These are phyloP conservation scores for Tricholoma furcatifolium DNA, from an alignment of 768 basidiomycete genomes.

Conservation along the genomic window DNA sequence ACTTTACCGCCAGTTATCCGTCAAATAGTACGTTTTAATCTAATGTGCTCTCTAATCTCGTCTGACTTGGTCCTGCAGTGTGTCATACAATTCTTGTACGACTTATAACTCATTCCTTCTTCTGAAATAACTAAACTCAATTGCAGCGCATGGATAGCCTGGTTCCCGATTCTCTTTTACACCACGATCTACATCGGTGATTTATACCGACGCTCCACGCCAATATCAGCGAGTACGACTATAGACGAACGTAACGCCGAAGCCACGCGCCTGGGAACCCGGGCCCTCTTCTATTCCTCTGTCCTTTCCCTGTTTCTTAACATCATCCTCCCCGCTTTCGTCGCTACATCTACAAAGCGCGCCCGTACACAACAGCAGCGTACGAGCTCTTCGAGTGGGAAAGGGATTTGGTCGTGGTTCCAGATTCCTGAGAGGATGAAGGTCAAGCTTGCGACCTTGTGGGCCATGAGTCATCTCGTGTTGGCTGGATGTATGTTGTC, in stretches of 20 bases:
- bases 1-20: slow-evolving; percentile 73
- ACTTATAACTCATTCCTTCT: slow-evolving; percentile 1
- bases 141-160: slow-evolving; percentile 75
- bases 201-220: slow-evolving; percentile 60
- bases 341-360: slow-evolving; percentile 24
- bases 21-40: slow-evolving; percentile 64
- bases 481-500: slow-evolving; percentile 78
- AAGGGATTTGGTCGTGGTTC: slow-evolving; percentile 14
- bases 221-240: slow-evolving; percentile 19
- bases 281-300: slow-evolving; percentile 79
- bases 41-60: not conserved
- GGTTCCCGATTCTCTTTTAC: slow-evolving; percentile 94
- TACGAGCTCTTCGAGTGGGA: not conserved
- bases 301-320: slow-evolving; percentile 67
- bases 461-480: slow-evolving; percentile 75
- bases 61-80: slow-evolving; percentile 42
- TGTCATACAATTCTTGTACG: slow-evolving; percentile 79
- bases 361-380: not conserved
- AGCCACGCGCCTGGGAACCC: slow-evolving; percentile 79
- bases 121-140: not conserved
- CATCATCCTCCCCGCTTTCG: slow-evolving; percentile 68
- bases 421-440: slow-evolving; percentile 44
- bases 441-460: slow-evolving; percentile 66
- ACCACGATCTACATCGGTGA: slow-evolving; percentile 87
- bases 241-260: slow-evolving; percentile 50